Evolutionary conservation across 768 basidiomycete genomes (phyloP), one percentile per base, ranked within the genome.

Genomic region (Leccinum disarticulatum): DNA sequence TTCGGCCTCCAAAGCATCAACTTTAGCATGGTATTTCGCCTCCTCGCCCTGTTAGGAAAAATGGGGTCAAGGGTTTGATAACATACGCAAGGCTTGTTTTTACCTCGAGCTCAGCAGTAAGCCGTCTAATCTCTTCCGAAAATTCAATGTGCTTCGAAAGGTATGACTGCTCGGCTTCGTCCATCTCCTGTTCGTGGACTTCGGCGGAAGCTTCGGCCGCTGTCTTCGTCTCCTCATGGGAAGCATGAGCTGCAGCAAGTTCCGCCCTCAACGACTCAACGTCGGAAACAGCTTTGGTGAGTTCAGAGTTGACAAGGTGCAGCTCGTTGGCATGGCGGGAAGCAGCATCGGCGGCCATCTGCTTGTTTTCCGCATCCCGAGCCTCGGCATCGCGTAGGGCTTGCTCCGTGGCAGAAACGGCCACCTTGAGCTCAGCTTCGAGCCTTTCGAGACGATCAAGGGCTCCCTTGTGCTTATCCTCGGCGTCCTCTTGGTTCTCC

Each of bases 101-200:
- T 62, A 90, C 91, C 80, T 87, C 80, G 11, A 93, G 81, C 65
- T 91, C 88, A 31, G 75, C 70, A 1, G 78, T 78, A 57, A 91
- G 78, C 55, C 76, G 75, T 57, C 79, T 75, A 22, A 90, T 77
- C 64, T 88, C 82, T 55, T 81, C 81, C 11, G 79, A 76, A 36
- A 88, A 68, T 62, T 82, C 80, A 10, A 76, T 78, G 58, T 85
- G 79, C 59, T 80, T 80, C n/a, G 74, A 73, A 54, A 78, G 73
- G 64, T 81, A 80, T 0, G 70, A 74, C 30, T 79, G 74, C 63
- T 88, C 83, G 1, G 81, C 70, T 60, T 87, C 85, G 48, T 77
- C 77, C 47, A 91, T 73, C 59, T 78, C 76, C 22, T 70, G 73
- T 25, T 76, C 72, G 65, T 85, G 83, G 31, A 73, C 76, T 59